Percentiles rank a stretch among this genome's conserved stretches.
These are phyloP conservation scores for Populus nigra DNA, from an alignment of 345 rosid genomes.

Conservation along the genomic window DNA sequence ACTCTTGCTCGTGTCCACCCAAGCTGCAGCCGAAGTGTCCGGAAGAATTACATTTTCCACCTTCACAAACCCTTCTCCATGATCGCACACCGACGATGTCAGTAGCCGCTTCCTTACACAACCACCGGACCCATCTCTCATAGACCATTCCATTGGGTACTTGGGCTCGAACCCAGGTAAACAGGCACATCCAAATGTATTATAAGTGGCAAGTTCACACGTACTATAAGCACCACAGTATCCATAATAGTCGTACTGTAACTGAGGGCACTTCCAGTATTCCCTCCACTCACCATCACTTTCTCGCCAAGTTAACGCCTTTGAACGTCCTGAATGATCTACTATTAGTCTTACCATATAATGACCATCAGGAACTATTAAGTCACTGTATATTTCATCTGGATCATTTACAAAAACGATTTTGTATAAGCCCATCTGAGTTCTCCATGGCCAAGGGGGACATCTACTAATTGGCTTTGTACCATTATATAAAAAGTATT, in stretches of 20 bases:
- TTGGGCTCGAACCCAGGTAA: constrained; percentile 21
- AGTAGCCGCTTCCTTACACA: constrained; percentile 8
- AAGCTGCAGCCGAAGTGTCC: not conserved
- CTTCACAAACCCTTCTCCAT: not conserved
- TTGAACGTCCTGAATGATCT: not conserved
- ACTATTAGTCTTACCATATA: not conserved
- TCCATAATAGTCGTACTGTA: constrained; percentile 7
- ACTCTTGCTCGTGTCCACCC: not conserved
- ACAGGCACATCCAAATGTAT: constrained; percentile 17
- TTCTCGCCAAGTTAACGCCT: constrained; percentile 5
- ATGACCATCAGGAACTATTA: too few relatives aligned
- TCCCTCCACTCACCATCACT: not conserved
- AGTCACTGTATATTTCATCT: not conserved
- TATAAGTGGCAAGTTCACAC: constrained; percentile 1
- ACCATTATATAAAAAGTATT: not conserved
- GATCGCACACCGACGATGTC: not conserved
- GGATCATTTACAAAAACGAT: not conserved
- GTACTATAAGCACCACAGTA: constrained; percentile 9
- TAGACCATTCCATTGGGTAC: not conserved
- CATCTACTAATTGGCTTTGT: not conserved
- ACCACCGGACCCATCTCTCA: constrained; percentile 10
- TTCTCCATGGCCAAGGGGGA: not conserved
- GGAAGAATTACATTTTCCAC: not conserved
- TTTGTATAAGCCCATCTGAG: not conserved
- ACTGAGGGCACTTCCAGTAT: not conserved